A percentile compares a stretch with the other conserved stretches of the same genome.
Conservation (phyloP, 768 basidiomycete species). For the Dioszegia crocea region DNA sequence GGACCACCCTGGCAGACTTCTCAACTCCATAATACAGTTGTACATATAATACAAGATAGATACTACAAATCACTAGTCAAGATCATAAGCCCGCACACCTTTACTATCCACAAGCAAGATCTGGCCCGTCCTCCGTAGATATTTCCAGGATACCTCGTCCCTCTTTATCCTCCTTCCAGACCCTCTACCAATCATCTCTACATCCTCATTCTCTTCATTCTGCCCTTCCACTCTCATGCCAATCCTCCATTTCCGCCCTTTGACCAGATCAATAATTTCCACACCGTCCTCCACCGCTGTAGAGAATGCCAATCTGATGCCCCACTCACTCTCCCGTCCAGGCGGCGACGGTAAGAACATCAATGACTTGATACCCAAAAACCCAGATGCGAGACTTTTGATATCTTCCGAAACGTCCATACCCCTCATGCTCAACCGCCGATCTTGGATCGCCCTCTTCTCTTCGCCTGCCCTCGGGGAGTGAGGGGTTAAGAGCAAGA, state of each 20-base stretch:
- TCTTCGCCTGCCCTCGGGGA: not conserved
- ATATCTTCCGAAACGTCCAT: not conserved
- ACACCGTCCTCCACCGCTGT: not conserved
- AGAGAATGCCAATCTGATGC: not conserved
- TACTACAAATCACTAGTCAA: not conserved
- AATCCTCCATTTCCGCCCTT: slow-evolving; percentile 1
- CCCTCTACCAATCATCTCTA: not conserved
- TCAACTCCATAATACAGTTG: too few species aligned
- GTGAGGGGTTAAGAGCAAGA: not conserved
- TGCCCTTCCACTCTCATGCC: not conserved
- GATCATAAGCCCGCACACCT: not conserved
- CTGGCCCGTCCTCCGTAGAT: not conserved
- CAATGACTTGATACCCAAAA: not conserved
- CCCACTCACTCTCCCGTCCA: not conserved
- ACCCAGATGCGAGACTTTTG: not conserved
- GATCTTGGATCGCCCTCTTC: not conserved
- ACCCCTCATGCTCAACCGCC: not conserved
- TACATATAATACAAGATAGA: not conserved
- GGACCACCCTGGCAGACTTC: too few species aligned
- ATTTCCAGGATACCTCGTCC: not conserved
- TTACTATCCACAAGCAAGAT: not conserved
- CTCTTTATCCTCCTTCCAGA: too few species aligned
- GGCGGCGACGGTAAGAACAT: not conserved
- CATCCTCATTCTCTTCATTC: not conserved
- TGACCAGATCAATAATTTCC: not conserved